Evolutionary conservation across 345 rosid genomes (phyloP), one percentile per base, ranked within the genome.

Genomic region (Garcia nutans): DNA sequence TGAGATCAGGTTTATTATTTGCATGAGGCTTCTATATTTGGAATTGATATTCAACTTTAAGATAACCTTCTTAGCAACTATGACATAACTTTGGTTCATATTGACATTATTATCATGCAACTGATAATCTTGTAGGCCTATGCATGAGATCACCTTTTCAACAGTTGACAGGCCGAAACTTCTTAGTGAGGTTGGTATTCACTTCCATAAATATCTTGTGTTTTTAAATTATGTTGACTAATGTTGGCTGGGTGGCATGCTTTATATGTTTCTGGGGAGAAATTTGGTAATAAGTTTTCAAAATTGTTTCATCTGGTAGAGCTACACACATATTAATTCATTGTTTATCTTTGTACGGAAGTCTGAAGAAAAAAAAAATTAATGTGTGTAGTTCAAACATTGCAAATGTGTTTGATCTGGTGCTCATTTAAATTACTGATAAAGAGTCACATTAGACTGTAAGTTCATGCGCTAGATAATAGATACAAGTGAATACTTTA

Each of bases 161-260:
- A 89, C 98, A n/a, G 84, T 91, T 74, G 99, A 96, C 89, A 86
- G 88, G 88, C 98, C 94, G 9, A 96, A 96, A 85, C 97, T 93
- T 75, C 94, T 93, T 28, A 89, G 93, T 76, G 87, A 96, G 98
- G 99, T 93, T 81, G 73, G 87, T 83, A 69, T 37, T 47, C 8
- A 3, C n/a, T 67, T 41, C 17, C 15, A 24, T 37, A 20, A 59
- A 31, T 70, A 65, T 65, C 42, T 65, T 33, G 12, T 31, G 26
- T 33, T 13, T 26, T 8, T 26, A 10, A 33, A 41, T 33, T 9
- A 8, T 28, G 33, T 45, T 56, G 22, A 50, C 50, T 17, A 26
- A 42, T 63, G 58, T 45, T 15, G n/a, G 19, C 44, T 20, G 47
- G n/a, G 41, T 50, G 20, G 16, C 20, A 62, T 37, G 62, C 10